Evolutionary conservation across 305 asterid genomes (phyloP), one percentile per base, ranked within the genome.

Genomic region (Euphrasia arctica): DNA sequence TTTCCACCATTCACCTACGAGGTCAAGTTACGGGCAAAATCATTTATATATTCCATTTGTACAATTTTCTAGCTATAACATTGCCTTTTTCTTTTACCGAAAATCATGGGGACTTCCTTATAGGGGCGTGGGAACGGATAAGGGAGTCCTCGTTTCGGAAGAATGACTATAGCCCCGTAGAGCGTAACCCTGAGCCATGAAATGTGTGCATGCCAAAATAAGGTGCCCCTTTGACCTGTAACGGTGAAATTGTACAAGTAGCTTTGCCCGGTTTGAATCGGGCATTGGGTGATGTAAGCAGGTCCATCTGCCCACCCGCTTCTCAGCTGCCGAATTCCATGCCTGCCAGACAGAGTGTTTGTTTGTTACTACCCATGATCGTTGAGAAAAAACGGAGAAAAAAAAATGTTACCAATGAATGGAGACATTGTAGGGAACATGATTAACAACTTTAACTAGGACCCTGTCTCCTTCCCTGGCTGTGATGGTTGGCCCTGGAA

Each of bases 301-400:
- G 89, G 86, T 60, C 94, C 90, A 43, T 86, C 90, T 1, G 95
- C 95, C 95, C 95, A 86, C 47, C 87, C 88, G 18, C 88, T 86
- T 62, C 85, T 64, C 36, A 83, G 66, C 54, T 82, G 95, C 66
- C 83, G 73, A 0, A 86, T 67, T 60, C 90, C 94, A 28, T 86
- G 94, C 94, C 94, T 86, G 58, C 55, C 10, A 1, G 22, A 18
- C 22, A 18, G 22, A 1, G 22, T 18, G 22, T 18, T 18, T 18
- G 22, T 18, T 18, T 7, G 11, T 49, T 49, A 11, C 22, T 49
- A n/a, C 5, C 18, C 22, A 12, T 49, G n/a, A 11, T 49, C 7
- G 22, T 49, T 14, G 54, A 12, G 54, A 49, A 49, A 49, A 49
- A 2, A 49, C 34, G 5, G 5, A 49, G 25, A 2, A 14, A 51